phyloP scores from a whole-genome alignment of 768 basidiomycete genomes.

The Pseudohyphozyma bogoriensis region DNA sequence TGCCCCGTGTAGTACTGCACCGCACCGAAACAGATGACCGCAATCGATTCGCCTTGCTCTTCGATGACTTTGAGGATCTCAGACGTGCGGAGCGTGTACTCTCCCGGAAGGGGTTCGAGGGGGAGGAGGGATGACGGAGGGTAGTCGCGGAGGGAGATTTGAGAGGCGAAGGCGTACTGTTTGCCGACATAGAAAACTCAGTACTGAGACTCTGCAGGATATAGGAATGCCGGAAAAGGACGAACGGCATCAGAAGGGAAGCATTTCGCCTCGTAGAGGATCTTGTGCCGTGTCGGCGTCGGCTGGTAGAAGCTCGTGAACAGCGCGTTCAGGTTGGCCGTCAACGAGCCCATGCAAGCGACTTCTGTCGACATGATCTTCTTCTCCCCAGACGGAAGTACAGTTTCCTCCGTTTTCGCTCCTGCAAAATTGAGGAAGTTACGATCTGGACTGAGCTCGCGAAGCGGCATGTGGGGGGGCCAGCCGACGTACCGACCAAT shows the following conservation, averaged over 20 bases:
- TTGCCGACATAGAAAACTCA: neutral
- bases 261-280: slow-evolving; percentile 83
- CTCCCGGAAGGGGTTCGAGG: slow-evolving; percentile 67
- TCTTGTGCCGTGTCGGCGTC: slow-evolving; percentile 71
- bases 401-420: slow-evolving; percentile 65
- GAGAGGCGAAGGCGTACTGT: slow-evolving; percentile 95
- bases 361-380: too few species aligned
- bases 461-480: neutral
- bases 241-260: slow-evolving; percentile 94
- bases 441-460: neutral
- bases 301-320: slow-evolving; percentile 74
- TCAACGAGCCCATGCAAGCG: slow-evolving; percentile 89
- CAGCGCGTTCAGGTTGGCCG: slow-evolving; percentile 69
- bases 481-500: slow-evolving; percentile 57
- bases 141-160: slow-evolving; percentile 66
- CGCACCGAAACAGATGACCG: slow-evolving; percentile 83
- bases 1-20: slow-evolving; percentile 98
- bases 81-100: slow-evolving; percentile 72
- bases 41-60: slow-evolving; percentile 62
- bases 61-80: slow-evolving; percentile 73
- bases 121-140: slow-evolving; percentile 67
- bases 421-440: slow-evolving; percentile 47
- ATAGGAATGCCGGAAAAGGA: too few species aligned
- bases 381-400: too few species aligned
- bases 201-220: too few species aligned